A percentile compares a stretch with the other conserved stretches of the same genome.
phyloP scores from a whole-genome alignment of 108 stramenopile genomes.

The Cyclotella baltica region DNA sequence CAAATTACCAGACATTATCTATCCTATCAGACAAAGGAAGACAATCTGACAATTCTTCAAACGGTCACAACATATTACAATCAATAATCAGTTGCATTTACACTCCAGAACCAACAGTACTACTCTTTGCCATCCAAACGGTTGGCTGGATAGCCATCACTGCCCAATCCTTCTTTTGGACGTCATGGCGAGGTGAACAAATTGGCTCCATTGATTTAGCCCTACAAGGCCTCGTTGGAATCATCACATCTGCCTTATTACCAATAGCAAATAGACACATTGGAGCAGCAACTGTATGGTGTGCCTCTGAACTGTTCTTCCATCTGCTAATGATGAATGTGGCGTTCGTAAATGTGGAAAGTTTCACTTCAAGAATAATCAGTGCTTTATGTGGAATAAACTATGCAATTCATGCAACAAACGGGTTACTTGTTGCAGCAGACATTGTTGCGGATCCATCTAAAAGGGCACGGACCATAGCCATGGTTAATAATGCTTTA shows the following conservation, averaged over 20 bases:
- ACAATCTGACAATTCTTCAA: background rate
- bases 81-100: background rate
- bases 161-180: constrained; percentile 33
- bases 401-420: constrained; percentile 39
- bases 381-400: constrained; percentile 34
- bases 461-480: constrained; percentile 23
- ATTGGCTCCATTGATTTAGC: constrained; percentile 24
- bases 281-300: constrained; percentile 23
- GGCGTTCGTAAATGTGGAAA: background rate
- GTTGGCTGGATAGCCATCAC: constrained; percentile 20
- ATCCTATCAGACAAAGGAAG: background rate
- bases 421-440: constrained; percentile 20
- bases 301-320: constrained; percentile 26
- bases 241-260: constrained; percentile 2
- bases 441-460: constrained; percentile 22
- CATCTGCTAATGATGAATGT: constrained; percentile 23
- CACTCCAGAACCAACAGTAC: constrained; percentile 5
- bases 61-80: background rate
- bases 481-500: constrained; percentile 29
- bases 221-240: constrained; percentile 17
- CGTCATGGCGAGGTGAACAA: constrained; percentile 27
- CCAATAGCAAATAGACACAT: constrained; percentile 9
- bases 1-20: constrained; percentile 9
- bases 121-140: constrained; percentile 24
- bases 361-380: constrained; percentile 7